phyloP scores from a whole-genome alignment of 768 basidiomycete species.

The Amanita pseudoporphyria region DNA sequence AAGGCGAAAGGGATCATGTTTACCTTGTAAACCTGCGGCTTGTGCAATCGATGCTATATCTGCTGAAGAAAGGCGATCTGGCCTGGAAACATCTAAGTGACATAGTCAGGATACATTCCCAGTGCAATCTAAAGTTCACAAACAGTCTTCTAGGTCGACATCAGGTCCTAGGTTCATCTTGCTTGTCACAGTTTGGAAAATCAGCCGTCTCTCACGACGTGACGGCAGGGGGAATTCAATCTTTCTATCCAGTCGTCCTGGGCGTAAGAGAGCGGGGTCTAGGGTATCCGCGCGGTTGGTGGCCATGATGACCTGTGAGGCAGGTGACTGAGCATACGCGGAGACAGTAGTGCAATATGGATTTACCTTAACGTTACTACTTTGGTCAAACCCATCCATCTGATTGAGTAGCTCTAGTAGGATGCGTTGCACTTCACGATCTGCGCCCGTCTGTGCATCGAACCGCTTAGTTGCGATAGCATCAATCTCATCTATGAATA shows the following conservation, averaged over 20 bases:
- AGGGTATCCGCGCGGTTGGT: constrained; percentile 98
- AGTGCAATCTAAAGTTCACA: constrained; percentile 20
- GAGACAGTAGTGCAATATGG: neutral
- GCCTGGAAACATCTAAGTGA: constrained; percentile 81
- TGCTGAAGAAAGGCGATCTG: constrained; percentile 91
- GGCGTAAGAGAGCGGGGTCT: constrained; percentile 94
- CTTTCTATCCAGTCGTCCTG: constrained; percentile 95
- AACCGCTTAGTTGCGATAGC: constrained; percentile 99
- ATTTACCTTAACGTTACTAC: constrained; percentile 91
- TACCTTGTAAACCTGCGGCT: constrained; percentile 94
- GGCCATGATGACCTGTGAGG: constrained; percentile 93
- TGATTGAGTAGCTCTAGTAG: constrained; percentile 94
- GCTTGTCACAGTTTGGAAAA: constrained; percentile 94
- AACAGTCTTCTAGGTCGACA: constrained; percentile 97
- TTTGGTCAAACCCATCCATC: constrained; percentile 99
- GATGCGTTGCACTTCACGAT: constrained; percentile 98
- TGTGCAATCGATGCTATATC: constrained; percentile 95
- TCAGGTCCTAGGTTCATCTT: constrained; percentile 99
- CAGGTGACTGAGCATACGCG: constrained; percentile 4
- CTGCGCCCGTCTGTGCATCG: constrained; percentile 98
- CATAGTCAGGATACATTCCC: constrained; percentile 8
- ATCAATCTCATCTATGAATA: constrained; percentile 98
- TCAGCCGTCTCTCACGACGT: constrained; percentile 87
- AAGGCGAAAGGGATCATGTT: neutral
- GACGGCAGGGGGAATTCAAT: constrained; percentile 97